Evolutionary conservation across 805 yeast genomes (phyloP), one percentile per base, ranked within the genome.

Genomic region (Candida boleticola): DNA sequence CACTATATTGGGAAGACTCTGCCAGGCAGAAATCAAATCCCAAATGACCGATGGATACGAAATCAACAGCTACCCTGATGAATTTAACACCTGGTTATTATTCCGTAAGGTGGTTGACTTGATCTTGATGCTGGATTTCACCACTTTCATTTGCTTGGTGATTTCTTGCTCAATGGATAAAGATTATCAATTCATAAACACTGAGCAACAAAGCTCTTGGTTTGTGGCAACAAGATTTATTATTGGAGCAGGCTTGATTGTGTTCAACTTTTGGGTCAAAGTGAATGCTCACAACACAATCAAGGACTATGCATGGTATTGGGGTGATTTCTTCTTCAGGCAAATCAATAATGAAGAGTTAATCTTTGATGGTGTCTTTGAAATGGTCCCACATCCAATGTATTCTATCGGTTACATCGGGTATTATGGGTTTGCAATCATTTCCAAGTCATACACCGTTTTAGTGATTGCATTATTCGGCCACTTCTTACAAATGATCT

Each of bases 361-460:
- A 53, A 83, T 86, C 23, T 87, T 87, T 63, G 95, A 88, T 59
- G 96, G 95, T 32, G 93, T 87, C 7, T 87, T 86, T 60, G 92
- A 87, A 61, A 76, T 87, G 74, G 87, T 89, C 13, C 96, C 96
- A 16, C 96, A 87, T 57, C 96, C 96, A 40, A 87, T 87, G 96
- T 87, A 87, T 60, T 85, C 95, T 0, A 83, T 88, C 43, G 96
- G 96, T 5, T 87, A 87, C 56, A 78, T 87, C 41, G 96, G 95
- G 1, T 87, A 85, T 64, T 87, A 87, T 55, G 96, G 95, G 0
- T 77, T 85, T 54, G 89, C 92, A 1, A 67, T 87, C 48, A 82
- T 87, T 52, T 73, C 90, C 4, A 82, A 85, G 48, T 82, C 88
- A 19, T 85, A 85, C 53, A 74, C 83, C 6, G 82, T 87, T 4